Evolutionary conservation across 495 filamentous ascomycete species (phyloP), one percentile per base, ranked within the genome.

Genomic region (Tirmania nivea): DNA sequence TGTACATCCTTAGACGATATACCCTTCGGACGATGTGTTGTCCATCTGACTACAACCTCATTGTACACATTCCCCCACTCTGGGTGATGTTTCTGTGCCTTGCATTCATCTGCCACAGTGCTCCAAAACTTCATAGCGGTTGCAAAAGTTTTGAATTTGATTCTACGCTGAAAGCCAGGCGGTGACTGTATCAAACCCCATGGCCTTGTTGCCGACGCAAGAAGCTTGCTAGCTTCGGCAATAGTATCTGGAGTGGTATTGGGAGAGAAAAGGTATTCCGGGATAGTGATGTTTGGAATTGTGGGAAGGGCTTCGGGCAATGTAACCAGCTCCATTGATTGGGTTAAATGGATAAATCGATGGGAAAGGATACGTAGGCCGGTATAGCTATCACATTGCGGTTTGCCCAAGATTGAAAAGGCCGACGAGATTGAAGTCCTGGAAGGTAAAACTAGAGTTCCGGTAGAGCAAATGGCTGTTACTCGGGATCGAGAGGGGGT

Each of bases 51-150:
- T 3, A 45, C 39, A 3, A 45, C 39, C 39, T 45, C 17, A 45
- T 45, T 45, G 39, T 45, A 45, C 39, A 78, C 76, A 61, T 80
- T 80, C 10, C 74, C 74, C 75, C 77, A 79, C 55, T 79, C 77
- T 1, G 77, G 76, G 57, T 80, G 77, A 57, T 80, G 77, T 53
- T 71, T 76, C 55, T 72, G 66, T 16, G 69, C 51, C 60, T 75
- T 73, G 65, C 75, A 78, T 56, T 75, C 67, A 51, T 72, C 61
- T 35, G 77, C 71, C 17, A 80, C 69, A 20, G 68, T 67, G 21
- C 73, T 74, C 77, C 78, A 79, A 64, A 79, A 80, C 53, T 72
- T 73, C 76, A 45, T 45, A 4, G 39, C 39, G 2, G 12, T 14
- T 4, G 12, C 17, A 19, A 45, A 45, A 8, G 39, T 45, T 19